phyloP scores from a whole-genome alignment of 495 filamentous ascomycete genomes.

The Geopyxis carbonaria region DNA sequence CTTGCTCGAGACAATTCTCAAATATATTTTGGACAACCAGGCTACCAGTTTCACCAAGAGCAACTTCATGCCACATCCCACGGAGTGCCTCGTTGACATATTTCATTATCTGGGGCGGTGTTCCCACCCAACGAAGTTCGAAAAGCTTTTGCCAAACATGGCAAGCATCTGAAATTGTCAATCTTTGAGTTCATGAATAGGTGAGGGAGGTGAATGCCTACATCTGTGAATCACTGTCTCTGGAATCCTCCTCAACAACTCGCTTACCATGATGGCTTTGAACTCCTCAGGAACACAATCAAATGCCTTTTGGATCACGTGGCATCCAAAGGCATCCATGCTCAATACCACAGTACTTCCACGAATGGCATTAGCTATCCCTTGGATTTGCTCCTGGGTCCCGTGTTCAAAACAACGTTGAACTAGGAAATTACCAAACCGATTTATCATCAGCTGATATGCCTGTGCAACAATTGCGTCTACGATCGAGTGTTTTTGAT shows the following conservation, averaged over 20 bases:
- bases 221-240: slow-evolving; percentile 94
- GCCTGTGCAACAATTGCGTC: slow-evolving; percentile 92
- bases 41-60: slow-evolving; percentile 88
- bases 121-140: slow-evolving; percentile 84
- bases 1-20: slow-evolving; percentile 95
- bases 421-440: slow-evolving; percentile 94
- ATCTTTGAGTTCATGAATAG: neutral
- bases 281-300: slow-evolving; percentile 94
- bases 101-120: slow-evolving; percentile 94
- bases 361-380: slow-evolving; percentile 86
- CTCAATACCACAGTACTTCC: slow-evolving; percentile 87
- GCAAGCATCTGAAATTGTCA: slow-evolving; percentile 46
- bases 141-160: slow-evolving; percentile 99
- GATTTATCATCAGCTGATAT: slow-evolving; percentile 92
- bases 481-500: slow-evolving; percentile 94
- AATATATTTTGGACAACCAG: slow-evolving; percentile 98
- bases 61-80: slow-evolving; percentile 98
- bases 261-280: slow-evolving; percentile 95
- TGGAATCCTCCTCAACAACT: slow-evolving; percentile 83
- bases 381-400: slow-evolving; percentile 81
- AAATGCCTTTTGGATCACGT: slow-evolving; percentile 96
- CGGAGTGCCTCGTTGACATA: slow-evolving; percentile 90
- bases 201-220: slow-evolving; percentile 2
- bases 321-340: slow-evolving; percentile 97
- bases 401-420: slow-evolving; percentile 98